phyloP scores from a whole-genome alignment of 257 asterid genomes.

The Ocimum tenuiflorum region DNA sequence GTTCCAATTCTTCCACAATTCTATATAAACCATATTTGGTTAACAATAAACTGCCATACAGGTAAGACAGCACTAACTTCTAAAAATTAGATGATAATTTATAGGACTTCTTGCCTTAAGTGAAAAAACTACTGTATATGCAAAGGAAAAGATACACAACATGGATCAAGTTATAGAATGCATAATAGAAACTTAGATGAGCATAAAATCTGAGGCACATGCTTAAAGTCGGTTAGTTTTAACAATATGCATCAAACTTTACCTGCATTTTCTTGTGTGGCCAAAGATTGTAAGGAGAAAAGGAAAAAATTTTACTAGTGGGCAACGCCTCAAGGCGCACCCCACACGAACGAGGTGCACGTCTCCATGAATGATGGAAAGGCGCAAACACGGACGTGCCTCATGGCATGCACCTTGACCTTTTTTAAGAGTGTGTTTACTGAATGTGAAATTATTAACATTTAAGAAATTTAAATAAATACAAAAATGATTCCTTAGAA shows the following conservation, averaged over 20 bases:
- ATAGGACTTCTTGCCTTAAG: not conserved
- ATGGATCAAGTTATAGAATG: too few relatives aligned
- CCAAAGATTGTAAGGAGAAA: not conserved
- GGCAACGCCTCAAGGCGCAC: too few relatives aligned
- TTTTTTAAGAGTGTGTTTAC: too few relatives aligned
- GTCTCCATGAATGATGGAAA: too few relatives aligned
- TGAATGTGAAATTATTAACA: too few relatives aligned
- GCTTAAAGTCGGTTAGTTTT: not conserved
- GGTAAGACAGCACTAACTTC: too few relatives aligned
- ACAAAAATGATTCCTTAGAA: not conserved
- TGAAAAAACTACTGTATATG: not conserved
- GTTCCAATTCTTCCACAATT: not conserved
- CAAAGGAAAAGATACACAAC: not conserved
- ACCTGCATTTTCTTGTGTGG: not conserved
- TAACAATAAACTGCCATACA: not conserved
- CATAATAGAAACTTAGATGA: not conserved
- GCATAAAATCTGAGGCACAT: not conserved
- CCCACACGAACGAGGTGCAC: too few relatives aligned
- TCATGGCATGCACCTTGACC: too few relatives aligned
- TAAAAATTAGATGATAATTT: not conserved
- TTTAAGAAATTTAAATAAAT: not conserved
- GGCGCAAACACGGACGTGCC: too few relatives aligned
- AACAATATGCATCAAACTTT: too few relatives aligned
- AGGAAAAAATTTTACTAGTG: not conserved
- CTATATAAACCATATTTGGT: not conserved